Evolutionary conservation across 768 basidiomycete species (phyloP).

Genomic region (Amanita pallidorosea): DNA sequence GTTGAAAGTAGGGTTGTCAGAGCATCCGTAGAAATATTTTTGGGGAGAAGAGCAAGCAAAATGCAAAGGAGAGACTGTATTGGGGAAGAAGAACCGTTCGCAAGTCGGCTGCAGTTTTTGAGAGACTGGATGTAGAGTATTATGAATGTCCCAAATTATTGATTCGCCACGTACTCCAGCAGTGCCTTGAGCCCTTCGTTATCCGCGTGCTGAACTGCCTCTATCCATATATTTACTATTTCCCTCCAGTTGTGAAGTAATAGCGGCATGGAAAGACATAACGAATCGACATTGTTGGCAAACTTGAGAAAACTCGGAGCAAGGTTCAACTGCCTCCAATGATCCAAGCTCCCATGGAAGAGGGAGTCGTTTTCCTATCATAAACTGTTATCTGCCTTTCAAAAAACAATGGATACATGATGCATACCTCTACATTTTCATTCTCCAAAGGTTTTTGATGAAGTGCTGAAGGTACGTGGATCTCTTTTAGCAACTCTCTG

Average conservation of each 20-base stretch:
- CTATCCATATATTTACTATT: constrained; percentile 55
- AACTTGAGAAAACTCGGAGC: constrained; percentile 66
- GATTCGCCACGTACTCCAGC: constrained; percentile 45
- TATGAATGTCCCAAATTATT: not conserved
- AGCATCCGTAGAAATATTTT: constrained; percentile 46
- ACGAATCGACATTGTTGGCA: constrained; percentile 43
- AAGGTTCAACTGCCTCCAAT: constrained; percentile 76
- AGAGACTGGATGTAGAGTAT: constrained; percentile 35
- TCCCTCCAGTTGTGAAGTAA: constrained; percentile 74
- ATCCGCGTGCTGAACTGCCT: constrained; percentile 45
- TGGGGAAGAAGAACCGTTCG: constrained; percentile 63
- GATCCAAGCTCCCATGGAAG: constrained; percentile 62
- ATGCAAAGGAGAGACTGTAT: constrained; percentile 45
- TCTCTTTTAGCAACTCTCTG: constrained; percentile 50
- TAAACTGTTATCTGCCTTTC: not conserved
- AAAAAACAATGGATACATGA: not conserved
- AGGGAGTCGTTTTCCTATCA: constrained; percentile 66
- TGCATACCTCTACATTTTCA: constrained; percentile 40
- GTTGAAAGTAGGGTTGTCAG: constrained; percentile 59
- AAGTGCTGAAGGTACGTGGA: constrained; percentile 63
- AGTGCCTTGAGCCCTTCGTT: constrained; percentile 65
- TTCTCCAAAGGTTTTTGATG: constrained; percentile 43
- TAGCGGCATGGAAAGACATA: constrained; percentile 70
- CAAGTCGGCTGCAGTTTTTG: constrained; percentile 74
- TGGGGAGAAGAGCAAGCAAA: constrained; percentile 47